These are phyloP conservation scores for Ophiosphaerella narmari DNA, from an alignment of 2,329 filamentous ascomycete genomes.

Conservation along the genomic window DNA sequence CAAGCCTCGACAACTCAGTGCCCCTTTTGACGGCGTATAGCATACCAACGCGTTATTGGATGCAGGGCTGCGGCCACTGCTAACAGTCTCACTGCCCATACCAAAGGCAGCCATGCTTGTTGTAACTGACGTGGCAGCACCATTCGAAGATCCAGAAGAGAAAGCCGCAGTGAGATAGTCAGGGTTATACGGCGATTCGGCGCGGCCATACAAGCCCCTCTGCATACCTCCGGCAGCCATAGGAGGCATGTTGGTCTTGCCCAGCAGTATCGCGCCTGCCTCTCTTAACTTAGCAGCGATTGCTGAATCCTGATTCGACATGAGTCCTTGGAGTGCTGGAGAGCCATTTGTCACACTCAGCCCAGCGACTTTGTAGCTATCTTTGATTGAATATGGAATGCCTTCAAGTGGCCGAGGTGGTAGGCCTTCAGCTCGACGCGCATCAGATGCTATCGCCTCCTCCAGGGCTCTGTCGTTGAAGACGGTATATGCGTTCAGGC, in stretches of 20 bases:
- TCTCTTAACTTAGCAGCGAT: constrained; percentile 54
- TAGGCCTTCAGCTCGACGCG: constrained; percentile 46
- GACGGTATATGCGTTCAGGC: constrained; percentile 56
- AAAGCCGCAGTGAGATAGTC: constrained; percentile 60
- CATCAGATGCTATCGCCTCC: constrained; percentile 55
- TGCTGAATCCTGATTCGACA: constrained; percentile 59
- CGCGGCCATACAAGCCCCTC: constrained; percentile 60
- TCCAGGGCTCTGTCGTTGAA: constrained; percentile 54
- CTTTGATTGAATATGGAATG: constrained; percentile 63
- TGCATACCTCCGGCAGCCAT: constrained; percentile 65
- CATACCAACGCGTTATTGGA: constrained; percentile 62
- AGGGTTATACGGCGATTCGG: constrained; percentile 61
- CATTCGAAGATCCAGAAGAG: constrained; percentile 63
- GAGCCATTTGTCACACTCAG: constrained; percentile 61
- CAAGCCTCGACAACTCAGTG: constrained; percentile 57
- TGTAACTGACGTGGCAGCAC: constrained; percentile 57
- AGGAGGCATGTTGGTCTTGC: constrained; percentile 64
- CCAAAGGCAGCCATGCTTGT: constrained; percentile 59
- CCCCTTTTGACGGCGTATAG: constrained; percentile 60
- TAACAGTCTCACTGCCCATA: constrained; percentile 61
- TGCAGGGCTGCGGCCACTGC: constrained; percentile 60
- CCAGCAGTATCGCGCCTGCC: constrained; percentile 58
- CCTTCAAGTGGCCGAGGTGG: constrained; percentile 55
- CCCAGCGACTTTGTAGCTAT: constrained; percentile 60
- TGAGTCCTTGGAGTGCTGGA: constrained; percentile 57